phyloP scores from a whole-genome alignment of 805 yeast genomes.

The Hanseniaspora nectarophila region DNA sequence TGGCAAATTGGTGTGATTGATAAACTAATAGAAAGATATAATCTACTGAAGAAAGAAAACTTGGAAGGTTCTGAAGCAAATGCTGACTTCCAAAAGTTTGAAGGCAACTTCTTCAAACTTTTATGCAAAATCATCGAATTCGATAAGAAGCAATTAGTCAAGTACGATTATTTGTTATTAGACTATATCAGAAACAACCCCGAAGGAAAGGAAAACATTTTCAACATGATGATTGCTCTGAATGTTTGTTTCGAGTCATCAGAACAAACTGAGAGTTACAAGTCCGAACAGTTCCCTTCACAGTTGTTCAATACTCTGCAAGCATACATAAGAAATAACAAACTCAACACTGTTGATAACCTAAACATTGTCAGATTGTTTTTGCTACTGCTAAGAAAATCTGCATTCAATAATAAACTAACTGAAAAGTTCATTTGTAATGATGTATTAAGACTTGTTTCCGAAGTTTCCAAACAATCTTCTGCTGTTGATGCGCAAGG shows the following conservation, averaged over 20 bases:
- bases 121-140: background rate
- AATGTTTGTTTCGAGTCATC: background rate
- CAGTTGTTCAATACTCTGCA: background rate
- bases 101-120: slow-evolving; percentile 2
- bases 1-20: slow-evolving; percentile 12
- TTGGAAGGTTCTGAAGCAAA: background rate
- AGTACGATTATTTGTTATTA: background rate
- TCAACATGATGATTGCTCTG: slow-evolving; percentile 5
- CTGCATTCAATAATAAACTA: background rate
- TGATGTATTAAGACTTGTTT: slow-evolving; percentile 12
- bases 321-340: background rate
- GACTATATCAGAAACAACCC: slow-evolving; percentile 8
- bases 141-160: background rate
- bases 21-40: slow-evolving; percentile 4
- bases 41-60: slow-evolving; percentile 2
- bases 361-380: slow-evolving; percentile 7
- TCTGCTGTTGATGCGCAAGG: slow-evolving; percentile 4
- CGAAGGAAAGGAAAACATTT: slow-evolving; percentile 4
- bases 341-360: slow-evolving; percentile 3
- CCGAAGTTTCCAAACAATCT: slow-evolving; percentile 10
- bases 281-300: background rate
- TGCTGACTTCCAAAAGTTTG: slow-evolving; percentile 3
- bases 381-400: slow-evolving; percentile 1
- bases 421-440: slow-evolving; percentile 13
- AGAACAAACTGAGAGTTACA: background rate